Base-by-base conservation (phyloP, 2,329 filamentous ascomycete species). In the Pseudogymnoascus sp. region DNA sequence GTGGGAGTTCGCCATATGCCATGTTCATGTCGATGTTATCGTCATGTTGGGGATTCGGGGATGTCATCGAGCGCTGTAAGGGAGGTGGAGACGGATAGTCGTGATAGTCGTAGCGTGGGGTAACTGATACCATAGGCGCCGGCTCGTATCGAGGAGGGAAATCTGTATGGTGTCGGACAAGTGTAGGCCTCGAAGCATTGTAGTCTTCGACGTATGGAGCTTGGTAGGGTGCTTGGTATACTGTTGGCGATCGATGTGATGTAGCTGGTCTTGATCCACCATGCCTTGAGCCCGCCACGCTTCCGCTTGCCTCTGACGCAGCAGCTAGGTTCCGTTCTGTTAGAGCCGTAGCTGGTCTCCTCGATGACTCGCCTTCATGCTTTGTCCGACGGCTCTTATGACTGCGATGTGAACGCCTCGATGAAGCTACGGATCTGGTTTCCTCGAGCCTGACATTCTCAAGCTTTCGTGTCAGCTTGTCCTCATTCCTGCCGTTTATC, bases 1-100 rank as follows among this genome's bases (percentile, higher is more conserved):
- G 85, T 1, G 89, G 89, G 0, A 94, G 79, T 59, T 90, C 86
- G 63, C 93, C 93, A 69, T 97, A 97, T 6, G 93, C 93, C 6
- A 97, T 79, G 71, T 96, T 82, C 89, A 96, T 91, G 70, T 97
- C 93, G 67, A 96, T 86, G 61, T 85, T 78, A 11, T 70, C 67
- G 20, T 20, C 18, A 12, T 41, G 59, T 28, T 67, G 64, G 28
- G 70, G 59, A 58, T 71, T 65, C 2, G 71, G 70, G 39, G 68
- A 66, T 14, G 69, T 69, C 4, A 62, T 64, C 3, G 63, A 62
- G 18, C 60, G 60, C 6, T 59, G 41, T 65, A 67, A 4, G 64
- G 67, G 14, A 65, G 62, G 66, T 50, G 67, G 62, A 20, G 66
- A 65, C 38, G 67, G 8, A 11, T 34, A 37, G 60, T 32, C 43